phyloP scores from a whole-genome alignment of 192 early-diverging fungal genomes.

The Mortierella antarctica region DNA sequence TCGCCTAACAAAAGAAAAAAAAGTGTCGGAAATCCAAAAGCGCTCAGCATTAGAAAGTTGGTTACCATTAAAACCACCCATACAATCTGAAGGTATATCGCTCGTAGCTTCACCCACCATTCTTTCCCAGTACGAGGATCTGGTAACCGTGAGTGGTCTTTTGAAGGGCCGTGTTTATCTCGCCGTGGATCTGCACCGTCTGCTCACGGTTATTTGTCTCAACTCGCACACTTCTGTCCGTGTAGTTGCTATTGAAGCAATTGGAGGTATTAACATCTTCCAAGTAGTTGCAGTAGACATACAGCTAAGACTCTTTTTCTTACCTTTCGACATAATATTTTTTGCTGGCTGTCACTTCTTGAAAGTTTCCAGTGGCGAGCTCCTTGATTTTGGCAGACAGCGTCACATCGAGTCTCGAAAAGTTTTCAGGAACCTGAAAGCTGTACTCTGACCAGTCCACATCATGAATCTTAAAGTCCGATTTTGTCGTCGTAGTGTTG shows the following conservation, averaged over 20 bases:
- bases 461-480: slow-evolving; percentile 30
- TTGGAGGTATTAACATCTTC: background rate
- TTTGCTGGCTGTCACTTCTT: background rate
- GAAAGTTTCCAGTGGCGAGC: slow-evolving; percentile 25
- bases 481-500: slow-evolving; percentile 14
- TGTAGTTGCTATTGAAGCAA: background rate
- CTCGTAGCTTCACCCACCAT: slow-evolving; percentile 24
- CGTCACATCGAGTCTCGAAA: slow-evolving; percentile 11
- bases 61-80: too few species aligned
- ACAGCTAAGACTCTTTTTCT: background rate
- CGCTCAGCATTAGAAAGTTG: too few species aligned
- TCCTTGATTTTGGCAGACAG: slow-evolving; percentile 50
- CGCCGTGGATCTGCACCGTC: slow-evolving; percentile 33
- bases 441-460: slow-evolving; percentile 23
- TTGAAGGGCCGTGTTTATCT: slow-evolving; percentile 23
- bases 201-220: slow-evolving; percentile 4
- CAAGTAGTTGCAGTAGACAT: background rate
- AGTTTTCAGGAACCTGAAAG: slow-evolving; percentile 54
- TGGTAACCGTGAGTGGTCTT: slow-evolving; percentile 26
- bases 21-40: too few species aligned
- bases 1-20: slow-evolving; percentile 43
- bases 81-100: background rate
- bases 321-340: slow-evolving; percentile 14
- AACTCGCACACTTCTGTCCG: background rate
- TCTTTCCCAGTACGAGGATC: slow-evolving; percentile 52